Evolutionary conservation across 2,329 filamentous ascomycete genomes (phyloP).

Genomic region (Sporothrix luriei): DNA sequence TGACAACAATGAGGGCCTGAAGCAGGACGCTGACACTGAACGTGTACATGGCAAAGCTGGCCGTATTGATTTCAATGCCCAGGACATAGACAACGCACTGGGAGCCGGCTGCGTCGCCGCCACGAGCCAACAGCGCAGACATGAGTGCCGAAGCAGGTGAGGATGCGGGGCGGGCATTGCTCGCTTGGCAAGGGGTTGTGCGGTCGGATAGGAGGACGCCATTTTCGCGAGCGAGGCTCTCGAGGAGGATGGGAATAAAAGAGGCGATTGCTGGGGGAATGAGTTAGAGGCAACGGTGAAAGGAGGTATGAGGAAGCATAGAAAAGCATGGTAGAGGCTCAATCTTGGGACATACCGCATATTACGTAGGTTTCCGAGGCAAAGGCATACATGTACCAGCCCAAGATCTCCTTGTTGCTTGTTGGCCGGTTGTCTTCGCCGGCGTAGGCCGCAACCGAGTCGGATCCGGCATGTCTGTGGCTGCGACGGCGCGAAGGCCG

Average conservation of each 20-base stretch:
- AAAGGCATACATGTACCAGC: constrained; percentile 97
- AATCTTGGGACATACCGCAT: constrained; percentile 65
- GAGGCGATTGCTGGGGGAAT: constrained; percentile 57
- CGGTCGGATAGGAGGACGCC: constrained; percentile 82
- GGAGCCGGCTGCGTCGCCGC: constrained; percentile 51
- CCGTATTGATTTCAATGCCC: constrained; percentile 87
- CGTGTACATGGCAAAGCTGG: constrained; percentile 95
- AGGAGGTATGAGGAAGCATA: neutral
- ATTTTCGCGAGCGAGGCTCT: constrained; percentile 89
- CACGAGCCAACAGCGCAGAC: neutral
- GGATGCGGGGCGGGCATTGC: constrained; percentile 48
- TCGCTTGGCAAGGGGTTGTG: constrained; percentile 71
- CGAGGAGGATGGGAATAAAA: constrained; percentile 93
- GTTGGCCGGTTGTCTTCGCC: constrained; percentile 90
- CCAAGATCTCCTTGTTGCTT: constrained; percentile 80
- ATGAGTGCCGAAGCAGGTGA: neutral
- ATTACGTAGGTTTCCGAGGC: constrained; percentile 96
- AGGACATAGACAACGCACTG: constrained; percentile 84
- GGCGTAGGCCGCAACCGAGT: constrained; percentile 59
- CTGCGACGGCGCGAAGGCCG: constrained; percentile 43
- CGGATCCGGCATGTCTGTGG: constrained; percentile 44
- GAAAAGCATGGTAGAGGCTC: neutral
- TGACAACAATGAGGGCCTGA: constrained; percentile 88
- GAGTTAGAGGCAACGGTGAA: neutral
- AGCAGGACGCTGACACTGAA: constrained; percentile 90